Base-by-base conservation (phyloP, 768 basidiomycete genomes). In the Lactarius sanguifluus region DNA sequence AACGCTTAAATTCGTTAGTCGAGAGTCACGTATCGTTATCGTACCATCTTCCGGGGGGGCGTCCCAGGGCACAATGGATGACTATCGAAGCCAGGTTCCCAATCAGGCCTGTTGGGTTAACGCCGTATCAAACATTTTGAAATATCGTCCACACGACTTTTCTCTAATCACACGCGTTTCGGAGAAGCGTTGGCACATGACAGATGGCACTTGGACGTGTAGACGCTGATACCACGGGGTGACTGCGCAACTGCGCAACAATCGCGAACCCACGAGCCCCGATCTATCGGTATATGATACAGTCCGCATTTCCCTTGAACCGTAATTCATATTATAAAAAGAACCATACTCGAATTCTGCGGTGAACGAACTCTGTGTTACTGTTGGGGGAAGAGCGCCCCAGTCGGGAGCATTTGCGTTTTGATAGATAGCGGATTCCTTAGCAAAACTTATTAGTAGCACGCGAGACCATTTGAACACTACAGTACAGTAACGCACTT, bases 11-110 rank as follows among this genome's bases (percentile, higher is more conserved):
- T 58, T 25, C 8, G 34, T 18, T 13, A 10, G 30, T 55, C 32
- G 20, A n/a, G 13, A n/a, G 34, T 52, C 15, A 34, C 5, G 28
- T 38, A n/a, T 57, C 20, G 5, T 12, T 16, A 58, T 67, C 45
- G 9, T 25, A 15, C 57, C 45, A 34, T 25, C 15, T 30, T 57
- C 59, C 47, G 57, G 61, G 36, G 16, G 12, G 36, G 32, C 28
- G 32, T 28, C 36, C 10, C 18, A 34, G 62, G 66, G 58, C 58
- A 47, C 59, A 56, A 25, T 36, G 62, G 57, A 64, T 64, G 57
- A 32, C 13, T 12, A 10, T 63, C 10, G 60, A 47, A 61, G 52
- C 52, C 25, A 20, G 47, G 23, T 15, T 28, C 54, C 56, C 25
- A 50, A 61, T 65, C 47, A 41, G 59, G 52, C 23, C 3, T 23